These are phyloP conservation scores for Mycena polygramma DNA, from an alignment of 768 basidiomycete species.

Conservation along the genomic window DNA sequence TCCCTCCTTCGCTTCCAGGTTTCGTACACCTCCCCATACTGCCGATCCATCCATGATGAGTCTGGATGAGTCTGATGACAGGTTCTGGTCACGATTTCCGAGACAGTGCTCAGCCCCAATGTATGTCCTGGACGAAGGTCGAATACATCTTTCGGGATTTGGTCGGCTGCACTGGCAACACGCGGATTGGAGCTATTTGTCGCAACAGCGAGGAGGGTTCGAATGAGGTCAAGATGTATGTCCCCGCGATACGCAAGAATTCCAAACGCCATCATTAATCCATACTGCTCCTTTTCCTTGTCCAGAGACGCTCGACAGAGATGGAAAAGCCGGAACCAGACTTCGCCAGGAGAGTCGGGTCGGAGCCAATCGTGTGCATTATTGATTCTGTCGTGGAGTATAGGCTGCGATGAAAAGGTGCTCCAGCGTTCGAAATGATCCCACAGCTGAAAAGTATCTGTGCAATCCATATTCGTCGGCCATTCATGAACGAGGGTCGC, in stretches of 20 bases:
- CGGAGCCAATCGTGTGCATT: slow-evolving; percentile 9
- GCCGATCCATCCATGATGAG: slow-evolving; percentile 1
- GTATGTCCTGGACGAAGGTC: not conserved
- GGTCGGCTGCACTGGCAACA: not conserved
- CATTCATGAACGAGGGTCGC: slow-evolving; percentile 24
- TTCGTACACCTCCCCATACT: not conserved
- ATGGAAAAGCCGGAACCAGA: slow-evolving; percentile 22
- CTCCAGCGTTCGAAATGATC: slow-evolving; percentile 1
- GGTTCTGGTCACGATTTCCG: no score
- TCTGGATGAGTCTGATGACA: not conserved
- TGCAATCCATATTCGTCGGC: slow-evolving; percentile 26
- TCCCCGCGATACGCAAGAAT: slow-evolving; percentile 20
- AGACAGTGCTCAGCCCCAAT: not conserved
- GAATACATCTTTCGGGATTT: slow-evolving; percentile 10
- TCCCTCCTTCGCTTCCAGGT: not conserved
- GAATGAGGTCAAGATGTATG: slow-evolving; percentile 15
- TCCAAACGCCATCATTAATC: slow-evolving; percentile 9
- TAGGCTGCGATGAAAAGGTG: not conserved
- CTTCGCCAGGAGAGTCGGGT: not conserved
- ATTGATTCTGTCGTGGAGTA: not conserved
- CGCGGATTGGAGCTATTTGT: not conserved
- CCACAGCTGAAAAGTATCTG: slow-evolving; percentile 17
- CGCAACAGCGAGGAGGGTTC: slow-evolving; percentile 18
- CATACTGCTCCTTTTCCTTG: slow-evolving; percentile 10
- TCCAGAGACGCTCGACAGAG: not conserved